Conservation (phyloP, 2,329 filamentous ascomycete genomes). For the Exophiala oligosperma region DNA sequence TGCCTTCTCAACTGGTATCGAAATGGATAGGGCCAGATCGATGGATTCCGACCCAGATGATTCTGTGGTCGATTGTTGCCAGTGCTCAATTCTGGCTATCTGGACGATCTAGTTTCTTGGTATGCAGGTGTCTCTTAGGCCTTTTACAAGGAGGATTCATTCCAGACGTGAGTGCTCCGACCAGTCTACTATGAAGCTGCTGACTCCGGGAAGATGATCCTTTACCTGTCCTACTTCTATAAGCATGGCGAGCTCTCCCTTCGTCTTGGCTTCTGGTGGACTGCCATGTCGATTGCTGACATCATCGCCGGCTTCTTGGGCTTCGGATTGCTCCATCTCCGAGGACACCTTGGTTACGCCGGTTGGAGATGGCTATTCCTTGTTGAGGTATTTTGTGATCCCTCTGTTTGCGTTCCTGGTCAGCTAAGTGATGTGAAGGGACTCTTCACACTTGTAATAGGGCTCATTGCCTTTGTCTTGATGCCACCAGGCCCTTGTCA, state of each 20-base stretch:
- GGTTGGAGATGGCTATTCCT: slow-evolving; percentile 38
- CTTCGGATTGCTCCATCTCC: slow-evolving; percentile 41
- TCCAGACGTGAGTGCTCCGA: slow-evolving; percentile 32
- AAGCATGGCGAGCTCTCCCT: slow-evolving; percentile 37
- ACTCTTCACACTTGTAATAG: slow-evolving; percentile 44
- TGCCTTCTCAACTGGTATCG: slow-evolving; percentile 58
- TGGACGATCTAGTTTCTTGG: slow-evolving; percentile 42
- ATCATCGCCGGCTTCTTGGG: slow-evolving; percentile 47
- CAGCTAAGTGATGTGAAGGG: slow-evolving; percentile 33
- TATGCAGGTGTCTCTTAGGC: slow-evolving; percentile 44
- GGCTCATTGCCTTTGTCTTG: slow-evolving; percentile 44
- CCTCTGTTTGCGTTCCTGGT: slow-evolving; percentile 33
- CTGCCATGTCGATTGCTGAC: slow-evolving; percentile 46
- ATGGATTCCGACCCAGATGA: slow-evolving; percentile 57
- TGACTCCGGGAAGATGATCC: slow-evolving; percentile 11
- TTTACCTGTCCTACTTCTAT: slow-evolving; percentile 44
- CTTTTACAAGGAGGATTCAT: slow-evolving; percentile 50
- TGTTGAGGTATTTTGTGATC: slow-evolving; percentile 36
- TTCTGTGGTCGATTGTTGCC: slow-evolving; percentile 36
- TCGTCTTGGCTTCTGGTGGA: slow-evolving; percentile 41
- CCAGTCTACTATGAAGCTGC: neutral
- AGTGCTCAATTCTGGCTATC: slow-evolving; percentile 46
- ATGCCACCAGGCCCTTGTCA: slow-evolving; percentile 41
- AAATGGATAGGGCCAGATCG: slow-evolving; percentile 56
- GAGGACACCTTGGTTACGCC: slow-evolving; percentile 28